Base-by-base conservation (phyloP, 331 rosid genomes). In the Ulmus americana region DNA sequence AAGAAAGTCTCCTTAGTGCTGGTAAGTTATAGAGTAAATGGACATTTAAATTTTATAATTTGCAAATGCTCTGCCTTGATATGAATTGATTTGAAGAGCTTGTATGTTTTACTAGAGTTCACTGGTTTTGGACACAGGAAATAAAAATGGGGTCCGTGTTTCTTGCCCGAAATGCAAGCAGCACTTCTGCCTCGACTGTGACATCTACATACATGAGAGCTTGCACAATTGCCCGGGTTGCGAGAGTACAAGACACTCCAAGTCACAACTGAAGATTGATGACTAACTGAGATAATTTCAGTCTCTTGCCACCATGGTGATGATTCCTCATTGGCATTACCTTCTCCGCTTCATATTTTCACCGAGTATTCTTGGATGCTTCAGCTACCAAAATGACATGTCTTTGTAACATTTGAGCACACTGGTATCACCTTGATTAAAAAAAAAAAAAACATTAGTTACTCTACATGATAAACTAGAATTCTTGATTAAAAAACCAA, bases 151-250 rank as follows among this genome's bases (percentile, higher is more conserved):
- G 69, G 82, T 82, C 43, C 77, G 85, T 14, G 94, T 87, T 56
- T 45, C 76, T 54, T 86, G 95, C 67, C 89, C 95, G 7, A 89
- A 85, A 69, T 89, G 98, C 85, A 86, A 85, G 77, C 87, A 82
- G 14, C 85, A 80, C 41, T 92, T 92, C 75, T 92, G 96, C 82
- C 91, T 92, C 18, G 98, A 86, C 67, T 89, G 98, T 22, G 96
- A 89, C 76, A 89, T 86, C 55, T 89, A 92, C 65, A 80, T 92
- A 64, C 98, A 89, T 10, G 98, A 92, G 80, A 92, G 88, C 85
- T 82, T 92, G 82, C 98, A 89, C 71, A 86, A 92, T 65, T 92
- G 98, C 82, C 97, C 97, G 40, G 96, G 97, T 70, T 88, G 97
- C 53, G 94, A 92, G 81, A 86, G 94, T 54, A 81, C 70, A 69